Conservation (phyloP, 805 yeast genomes). For the Yamadazyma takamatsuzukensis region DNA sequence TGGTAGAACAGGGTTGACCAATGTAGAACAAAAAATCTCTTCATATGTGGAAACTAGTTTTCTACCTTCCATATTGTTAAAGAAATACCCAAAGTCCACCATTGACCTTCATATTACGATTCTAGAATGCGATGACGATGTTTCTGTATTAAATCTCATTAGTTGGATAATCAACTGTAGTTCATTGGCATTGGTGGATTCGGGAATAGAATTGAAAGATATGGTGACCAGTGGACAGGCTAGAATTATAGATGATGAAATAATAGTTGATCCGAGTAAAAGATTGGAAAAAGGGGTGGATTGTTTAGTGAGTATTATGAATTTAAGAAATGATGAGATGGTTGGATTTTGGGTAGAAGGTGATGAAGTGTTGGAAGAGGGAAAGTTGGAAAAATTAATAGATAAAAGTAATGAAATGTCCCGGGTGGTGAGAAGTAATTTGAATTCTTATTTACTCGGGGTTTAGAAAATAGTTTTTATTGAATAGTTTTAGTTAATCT, state of each 20-base stretch:
- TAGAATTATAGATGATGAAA: slow-evolving; percentile 6
- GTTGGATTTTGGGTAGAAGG: slow-evolving; percentile 56
- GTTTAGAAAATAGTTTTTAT: too few species aligned
- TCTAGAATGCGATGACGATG: slow-evolving; percentile 25
- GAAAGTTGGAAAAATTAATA: slow-evolving; percentile 29
- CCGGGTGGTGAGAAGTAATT: slow-evolving; percentile 36
- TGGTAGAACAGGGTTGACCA: slow-evolving; percentile 28
- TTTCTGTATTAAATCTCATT: slow-evolving; percentile 32
- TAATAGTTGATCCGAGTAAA: slow-evolving; percentile 18
- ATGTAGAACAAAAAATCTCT: slow-evolving; percentile 46
- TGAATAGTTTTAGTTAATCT: too few species aligned
- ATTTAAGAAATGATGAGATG: slow-evolving; percentile 52
- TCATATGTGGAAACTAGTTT: slow-evolving; percentile 51
- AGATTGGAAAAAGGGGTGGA: slow-evolving; percentile 22
- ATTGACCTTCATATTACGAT: slow-evolving; percentile 75
- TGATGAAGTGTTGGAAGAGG: slow-evolving; percentile 8
- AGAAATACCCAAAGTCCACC: slow-evolving; percentile 85
- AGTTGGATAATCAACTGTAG: slow-evolving; percentile 60
- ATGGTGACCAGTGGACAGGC: slow-evolving; percentile 65
- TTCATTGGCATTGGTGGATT: slow-evolving; percentile 75
- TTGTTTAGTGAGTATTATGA: slow-evolving; percentile 48
- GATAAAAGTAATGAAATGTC: slow-evolving; percentile 46
- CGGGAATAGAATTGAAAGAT: slow-evolving; percentile 78
- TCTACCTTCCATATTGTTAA: slow-evolving; percentile 52
- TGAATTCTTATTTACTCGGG: slow-evolving; percentile 40